Evolutionary conservation across 2,329 filamentous ascomycete genomes (phyloP), one percentile per base, ranked within the genome.

Genomic region (Microsporum audouinii): DNA sequence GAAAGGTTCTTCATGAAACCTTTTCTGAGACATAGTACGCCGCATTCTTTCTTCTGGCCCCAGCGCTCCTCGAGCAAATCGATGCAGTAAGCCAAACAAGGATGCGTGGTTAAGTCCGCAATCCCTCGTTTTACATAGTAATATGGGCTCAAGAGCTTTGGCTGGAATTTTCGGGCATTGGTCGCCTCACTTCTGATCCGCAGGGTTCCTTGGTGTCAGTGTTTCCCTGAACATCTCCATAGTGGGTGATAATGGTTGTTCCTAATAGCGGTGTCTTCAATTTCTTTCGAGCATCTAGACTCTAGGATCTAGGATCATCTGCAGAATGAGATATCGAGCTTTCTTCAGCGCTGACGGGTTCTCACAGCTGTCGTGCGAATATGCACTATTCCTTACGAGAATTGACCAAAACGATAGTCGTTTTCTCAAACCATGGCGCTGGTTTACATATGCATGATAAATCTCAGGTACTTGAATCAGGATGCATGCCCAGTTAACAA

Each of bases 21-120:
- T 34, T 55, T 55, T 38, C 31, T 55, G 51, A 55, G 51, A 55
- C 51, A 55, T 8, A 55, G 29, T 17, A 55, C 51, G 51, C 51
- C 14, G 51, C 45, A 51, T 8, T 31, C 31, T 23, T 23, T 55
- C 51, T 23, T 10, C 27, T 29, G 23, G 49, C 49, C n/a, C 31
- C 51, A 55, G 23, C 31, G 14, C 51, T 55, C 23, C n/a, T 23
- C 23, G 36, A 23, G 10, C 8, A 36, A 29, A n/a, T 29, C 12
- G 29, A 36, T 55, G 51, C 33, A 55, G n/a, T 12, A n/a, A 55
- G 51, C 51, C 51, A 31, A 36, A 23, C 51, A 55, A 31, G 51
- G 51, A 55, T 55, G 33, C 17, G 33, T 36, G 31, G 51, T 6
- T 14, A 55, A 36, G 12, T 34, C 12, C 36, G 17, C n/a, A 55